Base-by-base conservation (phyloP, 352 stramenopile genomes). In the Phytophthora megakarya region DNA sequence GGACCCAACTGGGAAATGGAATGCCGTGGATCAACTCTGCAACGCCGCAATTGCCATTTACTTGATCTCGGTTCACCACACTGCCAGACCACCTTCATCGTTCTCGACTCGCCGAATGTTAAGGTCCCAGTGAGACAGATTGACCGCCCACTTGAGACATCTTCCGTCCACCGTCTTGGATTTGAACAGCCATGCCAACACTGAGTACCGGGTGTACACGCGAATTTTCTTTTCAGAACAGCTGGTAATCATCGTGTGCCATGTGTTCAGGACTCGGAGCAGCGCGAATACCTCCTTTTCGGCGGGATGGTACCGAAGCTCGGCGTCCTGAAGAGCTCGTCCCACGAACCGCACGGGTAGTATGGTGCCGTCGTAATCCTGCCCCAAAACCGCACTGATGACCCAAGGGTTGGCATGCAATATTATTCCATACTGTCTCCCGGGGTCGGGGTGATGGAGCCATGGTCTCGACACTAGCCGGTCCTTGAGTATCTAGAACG, bases 291-390 rank as follows among this genome's bases (percentile, higher is more conserved):
- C 50, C 6, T 48, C 37, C 6, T 60, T 60, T 9, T 51, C 52
- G 1, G 52, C 52, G 2, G 39, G 39, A 8, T 60, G 19, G 11
- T 60, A 51, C 13, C 39, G 30, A 1, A 60, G 18, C 28, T 60
- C 39, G 0, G 52, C 38, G 18, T 60, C 52, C 13, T 59, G 51
- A 26, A 59, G 38, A 3, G n/a, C n/a, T n/a, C n/a, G n/a, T n/a
- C n/a, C n/a, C n/a, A n/a, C n/a, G n/a, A n/a, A n/a, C n/a, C n/a
- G 49, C 3, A 74, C 57, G 3, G 70, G 58, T 16, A 48, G 43
- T 1, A 78, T 3, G 11, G 60, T 16, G 1, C 61, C 61, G 21
- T 75, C 70, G 22, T 78, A 53, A 26, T 68, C 61, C 39, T 78
- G 70, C 19, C 44, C 57, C 18, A 78, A 37, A 9, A 72, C 61